Conservation (phyloP, 73 alveolate species). For the Tetrahymena thermophila region DNA sequence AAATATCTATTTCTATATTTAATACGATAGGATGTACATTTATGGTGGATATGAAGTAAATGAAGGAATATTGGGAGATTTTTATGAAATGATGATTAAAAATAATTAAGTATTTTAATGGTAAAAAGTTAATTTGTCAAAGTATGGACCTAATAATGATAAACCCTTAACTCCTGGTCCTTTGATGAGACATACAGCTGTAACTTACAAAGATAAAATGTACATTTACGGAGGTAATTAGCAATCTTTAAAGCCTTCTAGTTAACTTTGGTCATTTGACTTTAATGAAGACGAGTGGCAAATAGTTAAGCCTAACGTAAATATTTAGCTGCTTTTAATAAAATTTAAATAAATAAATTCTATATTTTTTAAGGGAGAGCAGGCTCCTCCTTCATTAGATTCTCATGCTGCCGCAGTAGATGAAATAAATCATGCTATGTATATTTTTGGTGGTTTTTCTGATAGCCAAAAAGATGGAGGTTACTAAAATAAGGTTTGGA, state of each 20-base stretch:
- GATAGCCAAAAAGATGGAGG: slow-evolving; percentile 39
- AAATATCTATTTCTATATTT: neutral
- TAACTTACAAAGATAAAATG: slow-evolving; percentile 47
- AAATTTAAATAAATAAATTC: neutral
- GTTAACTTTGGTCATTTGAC: slow-evolving; percentile 12
- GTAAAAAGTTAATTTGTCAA: neutral
- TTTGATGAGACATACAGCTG: slow-evolving; percentile 88
- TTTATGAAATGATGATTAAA: slow-evolving; percentile 12
- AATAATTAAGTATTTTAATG: neutral
- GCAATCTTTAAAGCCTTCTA: slow-evolving; percentile 11
- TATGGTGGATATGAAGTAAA: slow-evolving; percentile 46
- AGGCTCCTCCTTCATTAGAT: neutral
- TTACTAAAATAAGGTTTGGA: slow-evolving; percentile 21
- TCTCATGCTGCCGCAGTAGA: neutral
- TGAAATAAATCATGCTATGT: neutral
- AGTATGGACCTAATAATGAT: neutral
- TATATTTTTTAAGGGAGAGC: neutral
- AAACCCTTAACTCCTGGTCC: slow-evolving; percentile 44
- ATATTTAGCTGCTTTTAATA: neutral
- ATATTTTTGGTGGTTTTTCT: slow-evolving; percentile 48
- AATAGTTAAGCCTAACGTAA: slow-evolving; percentile 1
- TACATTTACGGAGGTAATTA: slow-evolving; percentile 80
- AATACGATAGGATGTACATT: neutral
- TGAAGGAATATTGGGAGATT: slow-evolving; percentile 38
- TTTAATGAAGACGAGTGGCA: slow-evolving; percentile 7